Base-by-base conservation (phyloP, 768 basidiomycete genomes). In the Boletales sp. region DNA sequence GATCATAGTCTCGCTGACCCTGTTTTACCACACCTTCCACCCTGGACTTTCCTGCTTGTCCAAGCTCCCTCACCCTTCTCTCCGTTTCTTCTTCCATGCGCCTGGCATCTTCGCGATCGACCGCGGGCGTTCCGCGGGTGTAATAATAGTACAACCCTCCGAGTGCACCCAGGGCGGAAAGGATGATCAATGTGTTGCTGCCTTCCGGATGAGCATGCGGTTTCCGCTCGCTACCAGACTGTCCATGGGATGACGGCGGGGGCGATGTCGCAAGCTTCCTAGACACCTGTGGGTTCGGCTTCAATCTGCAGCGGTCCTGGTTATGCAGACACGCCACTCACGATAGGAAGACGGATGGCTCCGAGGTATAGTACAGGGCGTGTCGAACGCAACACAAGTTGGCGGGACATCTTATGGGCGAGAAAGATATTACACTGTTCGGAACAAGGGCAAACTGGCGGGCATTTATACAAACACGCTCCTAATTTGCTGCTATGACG, bases 111-210 rank as follows among this genome's bases (percentile, higher is more conserved):
- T 62, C 60, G 18, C 55, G 59, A 40, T 61, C 52, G 30, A 62
- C 47, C 1, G 52, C 58, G 31, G 54, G 50, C 19, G 53, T 38
- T 32, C 56, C 61, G 41, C 53, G 60, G n/a, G 60, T 55, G 60
- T 69, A 72, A 55, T 71, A 74, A 46, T 69, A 68, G 55, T 72
- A 74, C 34, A 68, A 52, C 12, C 62, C 72, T 4, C 66, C 74
- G 42, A 70, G 60, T 2, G 66, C 69, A 8, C 61, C 70, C 31
- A 61, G 50, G 12, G 67, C 66, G 15, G 68, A 58, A 37, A 71
- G 60, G 35, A 63, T 29, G 45, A 72, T 62, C 38, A 67, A 35
- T 15, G 58, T 57, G 44, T 63, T 68, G 53, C 47, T 63, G 27
- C 62, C 55, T 19, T 60, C 56, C 0, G 51, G 49, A 12, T 14